Percentiles rank a stretch among this genome's conserved stretches.
These are phyloP conservation scores for Melaleuca quinquenervia DNA, from an alignment of 345 rosid genomes.

Conservation along the genomic window DNA sequence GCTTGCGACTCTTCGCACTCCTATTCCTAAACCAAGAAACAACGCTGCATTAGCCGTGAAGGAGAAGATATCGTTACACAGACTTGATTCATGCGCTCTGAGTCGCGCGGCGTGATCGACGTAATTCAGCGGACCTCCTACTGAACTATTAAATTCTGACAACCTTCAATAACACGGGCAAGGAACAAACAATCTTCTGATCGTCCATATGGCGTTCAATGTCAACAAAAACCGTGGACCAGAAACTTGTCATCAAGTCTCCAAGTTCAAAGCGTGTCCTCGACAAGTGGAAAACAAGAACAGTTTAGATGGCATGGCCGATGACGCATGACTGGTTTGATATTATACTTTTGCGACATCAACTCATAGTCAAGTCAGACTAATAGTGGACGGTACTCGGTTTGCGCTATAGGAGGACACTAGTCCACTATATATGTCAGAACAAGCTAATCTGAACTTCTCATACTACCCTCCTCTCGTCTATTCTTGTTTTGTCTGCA, in stretches of 20 bases:
- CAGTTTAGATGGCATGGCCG: background rate
- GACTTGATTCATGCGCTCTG: background rate
- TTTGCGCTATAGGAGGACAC: background rate
- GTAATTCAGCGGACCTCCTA: background rate
- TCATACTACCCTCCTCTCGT: background rate
- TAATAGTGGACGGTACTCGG: background rate
- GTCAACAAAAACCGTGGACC: background rate
- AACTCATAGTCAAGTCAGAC: background rate
- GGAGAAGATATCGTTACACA: background rate
- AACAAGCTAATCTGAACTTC: background rate
- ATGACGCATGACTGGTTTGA: background rate
- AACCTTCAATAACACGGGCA: background rate
- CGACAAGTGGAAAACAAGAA: background rate
- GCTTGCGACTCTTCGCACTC: background rate
- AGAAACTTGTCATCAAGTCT: background rate
- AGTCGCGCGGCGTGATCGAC: background rate
- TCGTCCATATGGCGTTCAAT: background rate
- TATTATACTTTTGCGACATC: background rate
- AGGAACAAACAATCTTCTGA: background rate
- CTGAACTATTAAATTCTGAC: background rate
- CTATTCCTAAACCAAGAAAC: background rate
- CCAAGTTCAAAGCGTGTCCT: background rate
- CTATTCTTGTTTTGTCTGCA: background rate
- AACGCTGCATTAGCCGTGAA: background rate
- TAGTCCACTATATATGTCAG: background rate